Conservation (phyloP, 768 basidiomycete species). For the Hericium coralloides region DNA sequence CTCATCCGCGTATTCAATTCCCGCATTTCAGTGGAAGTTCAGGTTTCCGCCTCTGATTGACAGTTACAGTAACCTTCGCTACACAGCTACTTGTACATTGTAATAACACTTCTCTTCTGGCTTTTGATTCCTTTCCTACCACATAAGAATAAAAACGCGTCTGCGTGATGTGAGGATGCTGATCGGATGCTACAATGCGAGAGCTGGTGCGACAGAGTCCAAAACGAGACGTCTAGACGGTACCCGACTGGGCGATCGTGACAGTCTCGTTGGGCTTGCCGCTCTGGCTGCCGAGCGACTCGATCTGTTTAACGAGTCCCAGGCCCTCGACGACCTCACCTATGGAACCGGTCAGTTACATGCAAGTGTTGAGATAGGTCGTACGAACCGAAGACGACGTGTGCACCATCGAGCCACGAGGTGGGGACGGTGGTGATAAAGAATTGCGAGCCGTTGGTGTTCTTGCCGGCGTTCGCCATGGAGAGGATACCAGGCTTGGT, state of each 20-base stretch:
- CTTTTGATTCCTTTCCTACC: background rate
- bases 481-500: constrained; percentile 34
- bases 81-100: background rate
- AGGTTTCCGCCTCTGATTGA: background rate
- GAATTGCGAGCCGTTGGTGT: constrained; percentile 44
- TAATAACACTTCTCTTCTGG: background rate
- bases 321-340: constrained; percentile 31
- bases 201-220: background rate
- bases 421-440: constrained; percentile 30
- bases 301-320: constrained; percentile 28
- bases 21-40: no score
- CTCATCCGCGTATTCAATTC: no score
- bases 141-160: background rate
- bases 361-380: constrained; percentile 1
- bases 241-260: constrained; percentile 10
- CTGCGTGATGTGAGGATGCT: background rate
- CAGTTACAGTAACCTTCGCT: background rate
- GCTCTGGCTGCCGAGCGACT: constrained; percentile 17
- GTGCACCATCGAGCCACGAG: constrained; percentile 32
- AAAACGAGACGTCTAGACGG: background rate
- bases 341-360: background rate
- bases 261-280: constrained; percentile 7
- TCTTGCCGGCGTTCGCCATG: constrained; percentile 41
- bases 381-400: constrained; percentile 30
- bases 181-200: background rate